phyloP scores from a whole-genome alignment of 2,329 filamentous ascomycete species.

The Periconia macrospinosa region DNA sequence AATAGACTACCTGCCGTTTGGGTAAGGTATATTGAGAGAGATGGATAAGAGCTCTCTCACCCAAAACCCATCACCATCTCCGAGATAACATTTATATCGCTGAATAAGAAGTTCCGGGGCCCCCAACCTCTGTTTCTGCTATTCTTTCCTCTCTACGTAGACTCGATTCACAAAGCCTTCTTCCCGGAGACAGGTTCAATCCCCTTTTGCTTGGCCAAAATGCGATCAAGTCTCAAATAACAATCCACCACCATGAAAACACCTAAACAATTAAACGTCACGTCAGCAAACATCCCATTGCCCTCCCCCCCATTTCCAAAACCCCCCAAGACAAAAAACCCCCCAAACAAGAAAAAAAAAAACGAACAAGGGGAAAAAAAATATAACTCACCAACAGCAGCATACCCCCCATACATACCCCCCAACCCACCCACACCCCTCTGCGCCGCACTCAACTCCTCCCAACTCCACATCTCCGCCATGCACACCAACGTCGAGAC shows the following conservation, averaged over 20 bases:
- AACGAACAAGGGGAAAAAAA: neutral
- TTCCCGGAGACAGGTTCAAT: conserved; percentile 34
- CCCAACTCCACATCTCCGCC: conserved; percentile 61
- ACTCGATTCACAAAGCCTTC: conserved; percentile 1
- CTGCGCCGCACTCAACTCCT: conserved; percentile 30
- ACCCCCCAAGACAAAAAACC: neutral
- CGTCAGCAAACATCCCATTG: neutral
- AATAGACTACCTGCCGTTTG: no score
- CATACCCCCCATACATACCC: conserved; percentile 44
- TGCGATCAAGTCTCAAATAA: conserved; percentile 34
- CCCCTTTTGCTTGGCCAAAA: conserved; percentile 26
- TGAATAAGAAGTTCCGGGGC: no score
- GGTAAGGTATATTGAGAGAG: no score
- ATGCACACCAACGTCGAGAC: conserved; percentile 66
- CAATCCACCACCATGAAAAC: conserved; percentile 42
- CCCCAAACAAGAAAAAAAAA: conserved; percentile 5
- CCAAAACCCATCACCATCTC: no score
- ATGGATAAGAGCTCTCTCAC: no score
- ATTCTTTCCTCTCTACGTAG: neutral
- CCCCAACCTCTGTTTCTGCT: neutral
- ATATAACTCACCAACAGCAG: conserved; percentile 30
- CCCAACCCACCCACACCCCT: conserved; percentile 31
- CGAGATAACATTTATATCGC: no score
- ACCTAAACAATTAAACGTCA: conserved; percentile 25
- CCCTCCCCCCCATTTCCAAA: neutral